Conservation (phyloP, 2,329 filamentous ascomycete species). For the Aspergillus fijiensis region DNA sequence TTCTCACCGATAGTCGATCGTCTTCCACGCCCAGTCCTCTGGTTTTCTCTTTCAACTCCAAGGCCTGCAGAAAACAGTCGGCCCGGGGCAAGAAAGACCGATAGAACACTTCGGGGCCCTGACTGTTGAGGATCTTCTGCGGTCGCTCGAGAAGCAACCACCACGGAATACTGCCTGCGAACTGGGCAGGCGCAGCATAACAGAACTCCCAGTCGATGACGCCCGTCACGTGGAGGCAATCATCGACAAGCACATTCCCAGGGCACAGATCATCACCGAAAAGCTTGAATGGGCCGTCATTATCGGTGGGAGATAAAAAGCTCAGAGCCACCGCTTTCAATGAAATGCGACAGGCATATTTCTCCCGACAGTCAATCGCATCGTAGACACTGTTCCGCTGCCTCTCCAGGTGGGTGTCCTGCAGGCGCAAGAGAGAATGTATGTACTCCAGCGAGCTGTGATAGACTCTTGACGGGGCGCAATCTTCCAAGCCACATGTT, state of each 20-base stretch:
- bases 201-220: constrained; percentile 33
- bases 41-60: too few species aligned
- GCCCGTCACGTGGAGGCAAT: constrained; percentile 17
- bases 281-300: constrained; percentile 21
- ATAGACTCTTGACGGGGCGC: neutral
- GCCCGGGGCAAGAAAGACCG: too few species aligned
- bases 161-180: constrained; percentile 15
- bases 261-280: constrained; percentile 29
- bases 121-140: too few species aligned
- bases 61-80: too few species aligned
- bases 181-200: constrained; percentile 20
- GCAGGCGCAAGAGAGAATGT: neutral
- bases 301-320: neutral
- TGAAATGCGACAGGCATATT: constrained; percentile 9
- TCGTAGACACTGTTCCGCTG: constrained; percentile 13
- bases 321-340: constrained; percentile 5
- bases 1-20: neutral
- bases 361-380: constrained; percentile 6
- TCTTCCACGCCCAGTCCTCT: too few species aligned
- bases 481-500: constrained; percentile 2
- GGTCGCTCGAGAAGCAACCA: constrained; percentile 6
- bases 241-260: constrained; percentile 26
- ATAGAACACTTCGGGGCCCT: too few species aligned
- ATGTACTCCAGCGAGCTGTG: constrained; percentile 10
- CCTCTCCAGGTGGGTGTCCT: neutral